phyloP scores from a whole-genome alignment of 345 rosid genomes.

The Rhizophora apiculata region DNA sequence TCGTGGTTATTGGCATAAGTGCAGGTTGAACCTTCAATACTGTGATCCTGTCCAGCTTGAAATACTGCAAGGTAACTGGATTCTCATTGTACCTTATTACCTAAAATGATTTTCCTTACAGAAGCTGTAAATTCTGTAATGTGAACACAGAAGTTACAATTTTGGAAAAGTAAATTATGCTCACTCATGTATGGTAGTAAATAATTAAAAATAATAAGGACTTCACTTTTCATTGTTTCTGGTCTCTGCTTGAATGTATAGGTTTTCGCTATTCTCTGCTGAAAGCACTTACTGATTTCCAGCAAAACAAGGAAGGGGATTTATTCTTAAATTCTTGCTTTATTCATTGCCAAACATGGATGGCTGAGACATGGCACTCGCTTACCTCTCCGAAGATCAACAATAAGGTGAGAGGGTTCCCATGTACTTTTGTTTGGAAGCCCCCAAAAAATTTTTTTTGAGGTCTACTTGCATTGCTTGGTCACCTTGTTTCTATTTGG shows the following conservation, averaged over 20 bases:
- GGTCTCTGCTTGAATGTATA: conserved; percentile 17
- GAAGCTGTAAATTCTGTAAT: not conserved
- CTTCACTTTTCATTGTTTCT: not conserved
- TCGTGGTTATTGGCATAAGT: conserved; percentile 51
- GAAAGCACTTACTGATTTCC: conserved; percentile 43
- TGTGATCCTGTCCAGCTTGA: conserved; percentile 58
- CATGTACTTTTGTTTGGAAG: not conserved
- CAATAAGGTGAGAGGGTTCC: conserved; percentile 43
- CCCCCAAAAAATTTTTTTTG: not conserved
- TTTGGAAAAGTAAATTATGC: no score
- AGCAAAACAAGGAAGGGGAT: conserved; percentile 46
- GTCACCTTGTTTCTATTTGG: no score
- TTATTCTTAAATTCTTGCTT: conserved; percentile 84
- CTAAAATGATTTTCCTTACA: conserved; percentile 1
- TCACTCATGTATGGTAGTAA: no score
- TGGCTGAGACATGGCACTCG: conserved; percentile 69
- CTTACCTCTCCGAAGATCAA: conserved; percentile 60
- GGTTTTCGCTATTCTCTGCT: conserved; percentile 70
- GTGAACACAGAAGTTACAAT: no score
- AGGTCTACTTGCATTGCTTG: no score
- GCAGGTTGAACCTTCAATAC: conserved; percentile 55
- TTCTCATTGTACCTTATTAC: not conserved
- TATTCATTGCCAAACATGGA: conserved; percentile 70
- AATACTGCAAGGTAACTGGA: conserved; percentile 56
- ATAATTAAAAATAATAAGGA: not conserved